Conservation (phyloP, 2,329 filamentous ascomycete genomes). For the Orbilia oligospora region DNA sequence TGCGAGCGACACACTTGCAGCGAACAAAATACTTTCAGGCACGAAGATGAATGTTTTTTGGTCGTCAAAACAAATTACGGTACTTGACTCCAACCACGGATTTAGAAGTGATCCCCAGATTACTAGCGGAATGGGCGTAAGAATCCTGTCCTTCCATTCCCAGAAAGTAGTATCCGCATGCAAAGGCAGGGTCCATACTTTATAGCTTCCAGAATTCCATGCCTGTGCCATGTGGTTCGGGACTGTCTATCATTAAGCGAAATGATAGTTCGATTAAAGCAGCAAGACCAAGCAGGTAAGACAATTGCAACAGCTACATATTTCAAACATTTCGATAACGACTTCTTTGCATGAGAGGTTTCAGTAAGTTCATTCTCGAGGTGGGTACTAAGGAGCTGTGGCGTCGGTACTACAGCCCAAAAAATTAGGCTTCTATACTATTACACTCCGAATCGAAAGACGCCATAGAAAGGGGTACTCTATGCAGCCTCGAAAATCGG, state of each 20-base stretch:
- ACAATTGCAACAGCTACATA: conserved; percentile 55
- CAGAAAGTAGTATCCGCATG: conserved; percentile 38
- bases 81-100: conserved; percentile 36
- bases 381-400: conserved; percentile 8
- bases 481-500: neutral
- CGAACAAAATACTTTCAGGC: neutral
- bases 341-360: conserved; percentile 3
- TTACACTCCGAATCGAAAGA: neutral
- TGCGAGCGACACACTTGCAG: neutral
- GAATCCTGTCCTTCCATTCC: conserved; percentile 54
- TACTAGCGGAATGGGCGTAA: conserved; percentile 34
- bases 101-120: conserved; percentile 26
- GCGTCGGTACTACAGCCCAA: conserved; percentile 1
- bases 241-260: conserved; percentile 57
- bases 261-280: conserved; percentile 40
- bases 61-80: conserved; percentile 35
- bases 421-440: neutral
- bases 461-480: neutral
- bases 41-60: neutral
- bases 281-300: conserved; percentile 39
- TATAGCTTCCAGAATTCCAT: conserved; percentile 53
- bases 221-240: conserved; percentile 32
- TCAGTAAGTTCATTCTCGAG: neutral
- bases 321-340: conserved; percentile 38
- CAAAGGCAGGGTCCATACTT: conserved; percentile 43